Evolutionary conservation across 129 eudicot species (phyloP).

Genomic region (Chrysanthemum lavandulifolium): DNA sequence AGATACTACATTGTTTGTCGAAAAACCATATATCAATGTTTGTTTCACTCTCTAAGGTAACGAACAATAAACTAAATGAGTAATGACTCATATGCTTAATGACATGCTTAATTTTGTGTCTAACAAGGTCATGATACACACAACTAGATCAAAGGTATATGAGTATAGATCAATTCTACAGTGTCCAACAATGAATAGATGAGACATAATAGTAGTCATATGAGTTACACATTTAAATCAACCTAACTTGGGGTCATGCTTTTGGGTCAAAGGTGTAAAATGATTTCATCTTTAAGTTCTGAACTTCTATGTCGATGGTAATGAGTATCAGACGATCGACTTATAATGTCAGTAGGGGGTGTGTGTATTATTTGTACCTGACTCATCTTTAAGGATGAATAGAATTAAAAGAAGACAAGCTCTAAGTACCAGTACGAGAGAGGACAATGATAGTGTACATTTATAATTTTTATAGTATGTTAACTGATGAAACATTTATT

Average conservation of each 20-base stretch:
- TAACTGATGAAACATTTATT: background rate
- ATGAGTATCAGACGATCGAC: background rate
- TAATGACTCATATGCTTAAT: too few species aligned
- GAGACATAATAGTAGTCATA: background rate
- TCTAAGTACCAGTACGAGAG: background rate
- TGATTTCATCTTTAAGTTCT: background rate
- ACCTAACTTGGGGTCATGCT: background rate
- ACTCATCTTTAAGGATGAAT: constrained; percentile 9
- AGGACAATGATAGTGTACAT: background rate
- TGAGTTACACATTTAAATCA: background rate
- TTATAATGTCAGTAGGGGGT: background rate
- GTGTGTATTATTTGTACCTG: background rate
- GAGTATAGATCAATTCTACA: too few species aligned
- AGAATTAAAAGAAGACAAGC: constrained; percentile 15
- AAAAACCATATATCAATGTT: too few species aligned
- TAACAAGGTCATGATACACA: too few species aligned
- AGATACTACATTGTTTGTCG: too few species aligned
- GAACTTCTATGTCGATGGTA: background rate
- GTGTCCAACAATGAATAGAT: too few species aligned
- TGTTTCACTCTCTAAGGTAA: too few species aligned
- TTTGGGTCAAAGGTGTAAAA: background rate
- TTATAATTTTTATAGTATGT: background rate
- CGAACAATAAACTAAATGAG: too few species aligned
- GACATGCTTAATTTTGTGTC: too few species aligned
- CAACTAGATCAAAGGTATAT: too few species aligned